Conservation (phyloP, 2,329 filamentous ascomycete genomes). For the Dactylonectria estremocensis region DNA sequence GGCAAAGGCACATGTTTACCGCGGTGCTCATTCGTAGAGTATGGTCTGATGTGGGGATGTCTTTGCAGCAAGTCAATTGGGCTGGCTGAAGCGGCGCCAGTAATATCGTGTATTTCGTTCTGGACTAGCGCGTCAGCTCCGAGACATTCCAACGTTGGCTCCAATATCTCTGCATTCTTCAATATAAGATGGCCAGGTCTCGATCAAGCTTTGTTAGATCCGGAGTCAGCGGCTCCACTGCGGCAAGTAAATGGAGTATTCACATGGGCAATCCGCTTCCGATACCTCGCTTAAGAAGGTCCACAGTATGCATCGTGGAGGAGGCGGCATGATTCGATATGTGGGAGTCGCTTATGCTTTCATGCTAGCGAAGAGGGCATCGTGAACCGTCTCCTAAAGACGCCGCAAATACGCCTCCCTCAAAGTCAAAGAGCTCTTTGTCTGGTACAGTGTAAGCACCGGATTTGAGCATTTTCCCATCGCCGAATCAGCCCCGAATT, state of each 20-base stretch:
- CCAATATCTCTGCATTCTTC: conserved; percentile 37
- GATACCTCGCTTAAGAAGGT: not conserved
- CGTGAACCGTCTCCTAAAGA: not conserved
- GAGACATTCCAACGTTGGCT: conserved; percentile 38
- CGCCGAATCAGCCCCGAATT: not conserved
- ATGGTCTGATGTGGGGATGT: conserved; percentile 16
- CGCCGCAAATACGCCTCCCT: not conserved
- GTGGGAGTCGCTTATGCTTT: not conserved
- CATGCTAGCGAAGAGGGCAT: not conserved
- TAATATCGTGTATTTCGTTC: conserved; percentile 11
- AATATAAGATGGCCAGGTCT: conserved; percentile 28
- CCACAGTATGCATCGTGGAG: not conserved
- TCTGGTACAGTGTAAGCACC: not conserved
- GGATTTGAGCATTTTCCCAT: not conserved
- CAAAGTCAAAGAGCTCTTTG: conserved; percentile 1
- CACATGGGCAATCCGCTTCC: not conserved
- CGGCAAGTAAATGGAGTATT: not conserved
- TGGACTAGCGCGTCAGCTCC: conserved; percentile 23
- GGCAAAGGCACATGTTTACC: conserved; percentile 4
- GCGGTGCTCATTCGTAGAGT: conserved; percentile 13
- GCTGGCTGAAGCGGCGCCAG: conserved; percentile 29
- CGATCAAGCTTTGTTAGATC: conserved; percentile 25
- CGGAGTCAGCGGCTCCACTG: not conserved
- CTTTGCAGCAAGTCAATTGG: conserved; percentile 3
- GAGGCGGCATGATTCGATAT: not conserved